Evolutionary conservation across 2,329 filamentous ascomycete species (phyloP), one percentile per base, ranked within the genome.

Genomic region (Stagonosporopsis tanaceti): DNA sequence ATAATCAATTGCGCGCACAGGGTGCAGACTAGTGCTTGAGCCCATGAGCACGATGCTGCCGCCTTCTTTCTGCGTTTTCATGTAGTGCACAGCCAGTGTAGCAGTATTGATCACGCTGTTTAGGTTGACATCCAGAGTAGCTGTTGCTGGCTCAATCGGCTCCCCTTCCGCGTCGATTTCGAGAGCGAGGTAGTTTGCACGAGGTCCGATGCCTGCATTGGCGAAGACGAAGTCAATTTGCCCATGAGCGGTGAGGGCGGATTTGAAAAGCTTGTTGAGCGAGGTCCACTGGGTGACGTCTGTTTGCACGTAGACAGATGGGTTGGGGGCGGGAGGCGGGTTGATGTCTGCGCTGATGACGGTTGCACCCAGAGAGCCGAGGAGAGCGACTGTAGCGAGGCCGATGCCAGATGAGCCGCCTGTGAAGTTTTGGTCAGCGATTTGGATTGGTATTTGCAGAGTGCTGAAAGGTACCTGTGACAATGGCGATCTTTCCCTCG

Each of bases 351-450:
- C 84, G 37, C 77, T 81, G 55, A 87, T 76, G 14, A 88, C 84
- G n/a, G 73, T 77, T 27, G 84, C 85, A 34, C 84, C 84, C 0
- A 81, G 69, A 1, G 78, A 76, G 2, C 86, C 75, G 17, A 87
- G 79, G 4, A 84, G 74, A 5, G 80, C 68, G 12, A 80, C 78
- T 2, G 85, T 85, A 38, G 82, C 82, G 22, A 85, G 78, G 37
- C 85, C 85, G 50, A 87, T 88, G 35, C 85, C 85, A 6, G 84
- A 85, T 0, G 82, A 84, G 55, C 82, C 82, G 53, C 85, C 84
- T 81, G 52, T 15, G 12, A 8, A 22, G 40, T 17, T 2, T 28
- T 55, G 48, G 12, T 51, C 22, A 54, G 50, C 12, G 15, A 3
- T 8, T 20, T 27, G 6, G 5, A 3, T 30, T 15, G 6, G 6